Conservation (phyloP, 768 basidiomycete species). For the Leucosporidium scottii region DNA sequence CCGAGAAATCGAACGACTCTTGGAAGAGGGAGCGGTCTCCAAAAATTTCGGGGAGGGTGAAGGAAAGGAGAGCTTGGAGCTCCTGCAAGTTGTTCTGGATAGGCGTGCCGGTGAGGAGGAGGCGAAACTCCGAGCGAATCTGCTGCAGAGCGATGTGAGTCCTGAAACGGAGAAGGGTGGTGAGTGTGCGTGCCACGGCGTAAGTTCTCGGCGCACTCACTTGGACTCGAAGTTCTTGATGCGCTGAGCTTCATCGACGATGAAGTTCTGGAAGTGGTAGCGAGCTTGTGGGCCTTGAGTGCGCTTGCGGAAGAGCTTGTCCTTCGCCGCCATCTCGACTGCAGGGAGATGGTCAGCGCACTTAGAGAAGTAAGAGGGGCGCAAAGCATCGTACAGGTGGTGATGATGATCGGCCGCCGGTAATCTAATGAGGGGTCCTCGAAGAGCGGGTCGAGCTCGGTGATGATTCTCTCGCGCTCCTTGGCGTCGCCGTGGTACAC, state of each 20-base stretch:
- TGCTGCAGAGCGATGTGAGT: constrained; percentile 82
- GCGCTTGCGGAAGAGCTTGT: not conserved
- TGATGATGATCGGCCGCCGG: constrained; percentile 48
- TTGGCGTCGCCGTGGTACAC: constrained; percentile 82
- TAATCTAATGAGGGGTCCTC: too few relatives aligned
- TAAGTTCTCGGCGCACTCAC: constrained; percentile 32
- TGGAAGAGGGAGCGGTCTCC: constrained; percentile 49
- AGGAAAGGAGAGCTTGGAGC: constrained; percentile 93
- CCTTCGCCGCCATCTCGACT: not conserved
- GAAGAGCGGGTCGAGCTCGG: not conserved
- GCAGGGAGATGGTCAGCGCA: not conserved
- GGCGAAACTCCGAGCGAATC: constrained; percentile 71
- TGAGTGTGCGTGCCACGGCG: too few relatives aligned
- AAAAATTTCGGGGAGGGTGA: constrained; percentile 90
- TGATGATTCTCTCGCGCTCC: constrained; percentile 69
- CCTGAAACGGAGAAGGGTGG: not conserved
- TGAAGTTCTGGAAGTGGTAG: not conserved
- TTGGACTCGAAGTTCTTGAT: constrained; percentile 88
- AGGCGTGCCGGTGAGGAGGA: constrained; percentile 93
- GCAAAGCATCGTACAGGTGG: constrained; percentile 52
- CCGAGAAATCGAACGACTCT: constrained; percentile 13
- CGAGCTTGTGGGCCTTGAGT: not conserved
- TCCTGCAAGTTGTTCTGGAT: constrained; percentile 95
- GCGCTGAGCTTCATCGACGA: constrained; percentile 50
- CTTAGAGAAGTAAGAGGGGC: not conserved